These are phyloP conservation scores for Arthrobotrys musiformis DNA, from an alignment of 2,329 filamentous ascomycete species.

Conservation along the genomic window DNA sequence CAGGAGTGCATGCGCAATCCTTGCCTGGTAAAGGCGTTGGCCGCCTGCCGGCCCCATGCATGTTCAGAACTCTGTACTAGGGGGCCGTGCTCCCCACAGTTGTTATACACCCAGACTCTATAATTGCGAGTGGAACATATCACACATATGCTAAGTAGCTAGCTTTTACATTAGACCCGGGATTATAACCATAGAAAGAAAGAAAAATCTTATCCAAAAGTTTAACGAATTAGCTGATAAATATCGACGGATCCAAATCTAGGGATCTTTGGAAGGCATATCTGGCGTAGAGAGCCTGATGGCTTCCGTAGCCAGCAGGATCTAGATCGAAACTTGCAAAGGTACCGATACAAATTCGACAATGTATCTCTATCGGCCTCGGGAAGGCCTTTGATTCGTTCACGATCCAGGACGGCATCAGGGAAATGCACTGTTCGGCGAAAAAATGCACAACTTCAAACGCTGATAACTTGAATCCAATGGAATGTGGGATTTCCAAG, in stretches of 20 bases:
- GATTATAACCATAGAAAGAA: slow-evolving; percentile 4
- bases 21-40: slow-evolving; percentile 44
- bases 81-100: slow-evolving; percentile 16
- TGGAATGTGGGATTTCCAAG: neutral
- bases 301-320: neutral
- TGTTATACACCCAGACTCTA: neutral
- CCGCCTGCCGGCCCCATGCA: slow-evolving; percentile 42
- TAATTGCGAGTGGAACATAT: neutral
- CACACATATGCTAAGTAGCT: neutral
- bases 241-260: too few relatives aligned
- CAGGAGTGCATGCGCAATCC: slow-evolving; percentile 35
- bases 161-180: neutral
- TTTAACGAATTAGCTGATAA: neutral
- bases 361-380: neutral
- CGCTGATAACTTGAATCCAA: slow-evolving; percentile 9
- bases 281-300: neutral
- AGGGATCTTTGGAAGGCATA: neutral
- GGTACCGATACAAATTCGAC: slow-evolving; percentile 1
- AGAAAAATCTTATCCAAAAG: neutral
- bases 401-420: neutral
- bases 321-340: neutral
- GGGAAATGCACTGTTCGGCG: slow-evolving; percentile 7
- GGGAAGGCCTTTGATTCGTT: slow-evolving; percentile 4
- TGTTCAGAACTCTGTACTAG: slow-evolving; percentile 6
- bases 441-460: slow-evolving; percentile 8